Evolutionary conservation across 306 rosid genomes (phyloP), one percentile per base, ranked within the genome.

Genomic region (Cucumis melo): DNA sequence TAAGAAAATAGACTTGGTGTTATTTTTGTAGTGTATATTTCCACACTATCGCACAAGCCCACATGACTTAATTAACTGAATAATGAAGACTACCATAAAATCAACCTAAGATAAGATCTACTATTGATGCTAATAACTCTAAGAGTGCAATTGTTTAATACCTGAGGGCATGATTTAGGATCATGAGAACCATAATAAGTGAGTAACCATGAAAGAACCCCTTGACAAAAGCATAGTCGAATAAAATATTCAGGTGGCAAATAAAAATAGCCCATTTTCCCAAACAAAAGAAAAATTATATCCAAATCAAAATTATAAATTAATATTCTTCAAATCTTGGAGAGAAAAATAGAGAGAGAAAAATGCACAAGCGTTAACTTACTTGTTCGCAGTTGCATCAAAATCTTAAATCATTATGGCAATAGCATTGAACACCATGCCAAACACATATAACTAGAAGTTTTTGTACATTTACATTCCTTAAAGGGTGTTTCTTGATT

Each of bases 111-210:
- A 66, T 67, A 68, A 41, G 53, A 66, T n/a, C 17, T 15, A 68
- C 56, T 44, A 23, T 42, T 39, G 78, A 87, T 54, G 44, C 63
- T 56, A 29, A 79, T 51, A 62, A 76, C 63, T 48, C 51, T 75
- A 17, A 44, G 67, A 62, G 80, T 32, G 79, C 50, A 74, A 62
- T 27, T 15, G 29, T 16, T 27, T 42, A 36, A 50, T 85, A 93
- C 98, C 97, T 93, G 78, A 93, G 94, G 76, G 97, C 98, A 67
- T 93, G 98, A 80, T 93, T 93, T 83, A 91, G 73, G 84, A 93
- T 93, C 98, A 93, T 93, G 73, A 93, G 84, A 77, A 93, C 85
- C 4, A 94, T 93, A 78, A 93, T 86, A 78, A 90, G 83, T 6
- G 98, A 86, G 85, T 93, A 93, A 65, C 97, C 98, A 78, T 91